Conservation (phyloP, 495 filamentous ascomycete species). For the Podospora didyma region DNA sequence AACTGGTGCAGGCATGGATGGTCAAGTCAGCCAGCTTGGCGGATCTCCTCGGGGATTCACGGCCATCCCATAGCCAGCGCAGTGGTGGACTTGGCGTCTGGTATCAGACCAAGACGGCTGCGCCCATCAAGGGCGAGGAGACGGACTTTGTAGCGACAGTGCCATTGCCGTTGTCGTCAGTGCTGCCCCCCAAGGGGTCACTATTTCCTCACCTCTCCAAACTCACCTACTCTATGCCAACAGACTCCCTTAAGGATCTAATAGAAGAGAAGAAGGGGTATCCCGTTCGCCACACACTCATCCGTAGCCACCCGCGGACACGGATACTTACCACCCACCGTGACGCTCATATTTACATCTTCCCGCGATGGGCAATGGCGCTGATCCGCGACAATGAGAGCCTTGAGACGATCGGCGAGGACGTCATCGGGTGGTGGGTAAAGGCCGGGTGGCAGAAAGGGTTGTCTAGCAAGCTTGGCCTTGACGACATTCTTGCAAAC, state of each 20-base stretch:
- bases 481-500: slow-evolving; percentile 58
- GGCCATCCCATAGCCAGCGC: slow-evolving; percentile 34
- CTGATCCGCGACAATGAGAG: slow-evolving; percentile 71
- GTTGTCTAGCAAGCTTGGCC: slow-evolving; percentile 68
- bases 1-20: slow-evolving; percentile 89
- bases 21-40: slow-evolving; percentile 65
- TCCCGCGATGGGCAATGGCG: slow-evolving; percentile 88
- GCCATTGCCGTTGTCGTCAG: slow-evolving; percentile 52
- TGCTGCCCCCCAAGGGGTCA: slow-evolving; percentile 55
- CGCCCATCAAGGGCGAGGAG: slow-evolving; percentile 78
- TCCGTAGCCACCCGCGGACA: slow-evolving; percentile 66
- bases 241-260: slow-evolving; percentile 78
- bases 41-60: slow-evolving; percentile 33
- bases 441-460: slow-evolving; percentile 88
- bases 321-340: slow-evolving; percentile 75
- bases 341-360: slow-evolving; percentile 89
- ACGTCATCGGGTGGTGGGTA: slow-evolving; percentile 91
- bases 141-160: slow-evolving; percentile 83
- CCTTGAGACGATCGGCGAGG: slow-evolving; percentile 84
- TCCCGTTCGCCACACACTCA: slow-evolving; percentile 65
- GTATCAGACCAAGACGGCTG: slow-evolving; percentile 78
- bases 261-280: slow-evolving; percentile 66
- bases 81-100: slow-evolving; percentile 81
- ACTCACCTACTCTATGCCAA: slow-evolving; percentile 72
- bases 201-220: slow-evolving; percentile 59